Evolutionary conservation across 116 monocot species (phyloP).

Genomic region (Dioscorea cayenensis): DNA sequence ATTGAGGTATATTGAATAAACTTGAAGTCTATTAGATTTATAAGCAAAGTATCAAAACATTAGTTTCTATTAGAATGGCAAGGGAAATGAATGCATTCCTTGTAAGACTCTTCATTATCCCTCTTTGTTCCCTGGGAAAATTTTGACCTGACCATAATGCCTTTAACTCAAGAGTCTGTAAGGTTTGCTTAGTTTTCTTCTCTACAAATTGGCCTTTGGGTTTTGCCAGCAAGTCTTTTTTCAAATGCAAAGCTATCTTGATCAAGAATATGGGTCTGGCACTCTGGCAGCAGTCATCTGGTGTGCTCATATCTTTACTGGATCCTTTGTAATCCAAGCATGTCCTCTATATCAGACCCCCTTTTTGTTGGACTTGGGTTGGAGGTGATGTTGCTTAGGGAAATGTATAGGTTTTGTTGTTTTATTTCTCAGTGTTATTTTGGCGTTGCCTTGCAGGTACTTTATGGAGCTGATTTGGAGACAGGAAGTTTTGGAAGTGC

Average conservation of each 20-base stretch:
- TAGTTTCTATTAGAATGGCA: neutral
- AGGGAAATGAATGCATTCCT: neutral
- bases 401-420: neutral
- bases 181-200: too few species aligned
- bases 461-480: slow-evolving; percentile 59
- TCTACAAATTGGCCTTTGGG: neutral
- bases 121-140: neutral
- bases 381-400: neutral
- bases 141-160: too few species aligned
- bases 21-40: too few species aligned
- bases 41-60: neutral
- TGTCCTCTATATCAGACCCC: too few species aligned
- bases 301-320: neutral
- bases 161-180: too few species aligned
- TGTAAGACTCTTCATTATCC: neutral
- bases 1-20: slow-evolving; percentile 35
- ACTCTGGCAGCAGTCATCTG: neutral
- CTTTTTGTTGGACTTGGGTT: too few species aligned
- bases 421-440: neutral
- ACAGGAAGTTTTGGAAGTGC: slow-evolving; percentile 47
- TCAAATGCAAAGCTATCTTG: neutral
- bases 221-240: neutral
- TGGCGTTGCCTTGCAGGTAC: slow-evolving; percentile 19
- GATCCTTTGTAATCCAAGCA: neutral
- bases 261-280: neutral